phyloP scores from a whole-genome alignment of 257 asterid species.

The Phtheirospermum japonicum region DNA sequence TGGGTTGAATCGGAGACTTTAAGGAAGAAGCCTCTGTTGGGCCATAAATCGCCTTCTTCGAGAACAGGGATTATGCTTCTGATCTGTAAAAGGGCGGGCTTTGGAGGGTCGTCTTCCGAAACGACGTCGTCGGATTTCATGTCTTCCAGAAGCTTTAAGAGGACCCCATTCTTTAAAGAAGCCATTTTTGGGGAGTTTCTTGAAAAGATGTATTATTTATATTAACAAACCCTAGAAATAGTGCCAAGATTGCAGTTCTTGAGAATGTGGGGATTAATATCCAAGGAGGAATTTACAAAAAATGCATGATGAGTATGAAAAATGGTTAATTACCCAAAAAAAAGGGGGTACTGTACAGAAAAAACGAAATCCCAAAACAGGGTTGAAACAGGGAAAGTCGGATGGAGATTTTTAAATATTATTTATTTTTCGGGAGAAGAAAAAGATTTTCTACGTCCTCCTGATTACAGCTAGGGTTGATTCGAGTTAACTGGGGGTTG shows the following conservation, averaged over 20 bases:
- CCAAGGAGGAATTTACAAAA: neutral
- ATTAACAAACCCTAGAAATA: conserved; percentile 1
- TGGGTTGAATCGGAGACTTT: conserved; percentile 72
- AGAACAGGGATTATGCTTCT: conserved; percentile 74
- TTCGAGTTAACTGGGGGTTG: neutral
- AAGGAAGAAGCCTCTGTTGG: conserved; percentile 62
- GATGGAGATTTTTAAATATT: no score
- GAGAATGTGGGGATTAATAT: neutral
- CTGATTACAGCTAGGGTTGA: no score
- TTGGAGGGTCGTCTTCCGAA: conserved; percentile 30
- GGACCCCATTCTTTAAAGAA: conserved; percentile 51
- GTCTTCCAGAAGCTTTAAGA: conserved; percentile 56
- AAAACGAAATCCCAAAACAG: no score
- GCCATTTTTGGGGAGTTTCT: conserved; percentile 35
- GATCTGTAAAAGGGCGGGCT: conserved; percentile 54
- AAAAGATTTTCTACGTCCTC: no score
- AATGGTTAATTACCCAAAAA: no score
- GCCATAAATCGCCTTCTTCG: conserved; percentile 74
- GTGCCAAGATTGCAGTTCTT: conserved; percentile 7
- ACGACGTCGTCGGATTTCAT: conserved; percentile 32
- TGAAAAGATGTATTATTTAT: neutral
- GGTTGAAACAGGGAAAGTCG: no score
- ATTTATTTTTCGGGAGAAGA: no score
- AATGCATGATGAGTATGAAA: no score
- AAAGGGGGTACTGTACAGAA: no score